Evolutionary conservation across 305 asterid genomes (phyloP), one percentile per base, ranked within the genome.

Genomic region (Fraxinus platypoda): DNA sequence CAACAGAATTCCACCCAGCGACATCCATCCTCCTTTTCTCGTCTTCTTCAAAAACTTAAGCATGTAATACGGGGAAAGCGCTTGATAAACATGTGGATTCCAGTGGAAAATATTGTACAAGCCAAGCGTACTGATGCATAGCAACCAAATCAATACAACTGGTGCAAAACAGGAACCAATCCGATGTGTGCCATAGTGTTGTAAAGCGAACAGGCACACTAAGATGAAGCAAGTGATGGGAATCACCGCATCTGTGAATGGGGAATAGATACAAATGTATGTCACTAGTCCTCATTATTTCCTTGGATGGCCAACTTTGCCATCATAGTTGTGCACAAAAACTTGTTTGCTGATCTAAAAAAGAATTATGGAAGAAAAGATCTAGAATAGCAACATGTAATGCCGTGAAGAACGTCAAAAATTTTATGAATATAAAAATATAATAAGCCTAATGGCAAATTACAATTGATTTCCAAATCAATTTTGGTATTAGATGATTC

Each of bases 151-250:
- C 84, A 95, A 84, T 76, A 95, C 94, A 37, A 93, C 84, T 4
- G 97, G 99, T 3, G 99, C 98, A 54, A 95, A 95, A 91, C 85
- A 89, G 83, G 89, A 91, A 74, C 99, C 98, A 37, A 95, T 81
- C 6, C 98, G 93, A 74, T 93, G 98, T 79, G 98, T 94, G 77
- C 99, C 99, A 68, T 94, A 95, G 90, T 95, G 99, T 87, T 95
- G 99, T 82, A 95, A 82, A 66, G 98, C 97, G 74, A 94, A 95
- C 57, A 95, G 93, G 95, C 98, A 94, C 84, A 94, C 92, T 76
- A 94, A 88, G 82, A 95, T 94, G 90, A 94, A 92, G 93, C 98
- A 95, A 68, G 98, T 94, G 25, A 95, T 94, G 43, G 98, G 98
- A 82, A 95, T 81, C 90, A 94, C 89, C 0, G 98, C 99, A 93